These are phyloP conservation scores for Gentiana straminea DNA, from an alignment of 257 asterid genomes.

Conservation along the genomic window DNA sequence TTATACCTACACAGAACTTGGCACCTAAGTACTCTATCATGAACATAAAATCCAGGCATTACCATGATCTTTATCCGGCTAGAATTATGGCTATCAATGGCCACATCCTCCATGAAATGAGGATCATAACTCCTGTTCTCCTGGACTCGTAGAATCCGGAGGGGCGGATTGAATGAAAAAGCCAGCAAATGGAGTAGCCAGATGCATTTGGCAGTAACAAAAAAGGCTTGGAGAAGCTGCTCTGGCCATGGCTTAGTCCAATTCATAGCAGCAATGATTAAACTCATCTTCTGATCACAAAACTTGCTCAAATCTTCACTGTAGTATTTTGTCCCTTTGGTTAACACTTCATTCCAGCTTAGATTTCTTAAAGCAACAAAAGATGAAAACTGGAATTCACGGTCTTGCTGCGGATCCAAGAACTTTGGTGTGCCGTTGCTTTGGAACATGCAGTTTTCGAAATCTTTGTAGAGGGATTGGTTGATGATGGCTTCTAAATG, in stretches of 20 bases:
- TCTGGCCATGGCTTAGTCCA: constrained; percentile 95
- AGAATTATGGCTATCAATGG: constrained; percentile 38
- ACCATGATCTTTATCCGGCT: constrained; percentile 75
- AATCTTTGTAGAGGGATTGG: constrained; percentile 74
- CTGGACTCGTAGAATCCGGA: constrained; percentile 54
- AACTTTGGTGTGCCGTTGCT: constrained; percentile 56
- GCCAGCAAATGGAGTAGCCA: constrained; percentile 95
- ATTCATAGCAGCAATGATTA: constrained; percentile 39
- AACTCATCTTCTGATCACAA: constrained; percentile 90
- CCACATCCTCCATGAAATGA: constrained; percentile 71
- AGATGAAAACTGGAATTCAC: constrained; percentile 52
- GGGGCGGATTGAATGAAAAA: constrained; percentile 51
- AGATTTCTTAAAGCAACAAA: constrained; percentile 66
- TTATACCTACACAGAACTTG: constrained; percentile 81
- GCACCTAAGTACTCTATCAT: constrained; percentile 63
- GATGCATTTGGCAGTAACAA: constrained; percentile 81
- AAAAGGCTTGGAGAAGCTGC: constrained; percentile 81
- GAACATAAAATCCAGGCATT: constrained; percentile 88
- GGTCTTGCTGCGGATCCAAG: constrained; percentile 57
- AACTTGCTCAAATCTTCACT: constrained; percentile 86
- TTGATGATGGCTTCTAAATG: constrained; percentile 78
- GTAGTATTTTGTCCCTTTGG: constrained; percentile 80
- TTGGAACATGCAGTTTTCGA: constrained; percentile 68
- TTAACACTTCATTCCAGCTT: constrained; percentile 82
- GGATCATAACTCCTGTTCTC: constrained; percentile 48